Base-by-base conservation (phyloP, 306 rosid genomes). In the Pyrus bretschneideri region DNA sequence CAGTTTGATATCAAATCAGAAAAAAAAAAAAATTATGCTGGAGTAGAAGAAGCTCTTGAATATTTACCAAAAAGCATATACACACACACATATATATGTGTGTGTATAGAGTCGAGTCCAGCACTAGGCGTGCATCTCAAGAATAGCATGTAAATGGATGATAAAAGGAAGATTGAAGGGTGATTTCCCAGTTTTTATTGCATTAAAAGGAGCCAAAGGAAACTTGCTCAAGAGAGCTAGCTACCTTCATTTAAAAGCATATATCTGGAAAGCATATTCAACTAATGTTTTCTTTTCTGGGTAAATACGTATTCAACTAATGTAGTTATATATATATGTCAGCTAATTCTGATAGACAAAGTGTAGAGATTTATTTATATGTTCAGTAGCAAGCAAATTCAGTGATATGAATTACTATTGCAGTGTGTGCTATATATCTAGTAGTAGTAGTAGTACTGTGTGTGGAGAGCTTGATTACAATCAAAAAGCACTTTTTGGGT, bases 171-270 rank as follows among this genome's bases (percentile, higher is more conserved):
- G 79, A 76, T 46, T 65, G 74, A 79, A 68, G 61, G 74, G 74
- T 67, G 23, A n/a, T 70, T 78, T 82, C 66, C 70, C 40, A 82
- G 70, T 71, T 77, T 42, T 79, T 38, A 54, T 62, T 80, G 87
- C 82, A 79, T 84, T 63, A 84, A 84, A 84, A 81, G 80, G 60
- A 77, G 80, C 79, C 83, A 81, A 83, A 76, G 76, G 84, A 78
- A 73, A 49, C 60, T 66, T 79, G 30, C 78, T 68, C 42, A 81
- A 55, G 72, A 63, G 42, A 29, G 42, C 11, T 25, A 57, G 62
- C 65, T 22, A 63, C 77, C 71, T 80, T 70, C 63, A 27, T n/a
- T 68, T 72, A 54, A 75, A 83, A 80, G 76, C 51, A 67, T 33
- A 17, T 15, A 49, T 49, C 31, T 70, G 54, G 67, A 78, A 66